A percentile compares a stretch with the other conserved stretches of the same genome.
phyloP scores from a whole-genome alignment of 805 yeast species.

The Saccharomyces jurei region DNA sequence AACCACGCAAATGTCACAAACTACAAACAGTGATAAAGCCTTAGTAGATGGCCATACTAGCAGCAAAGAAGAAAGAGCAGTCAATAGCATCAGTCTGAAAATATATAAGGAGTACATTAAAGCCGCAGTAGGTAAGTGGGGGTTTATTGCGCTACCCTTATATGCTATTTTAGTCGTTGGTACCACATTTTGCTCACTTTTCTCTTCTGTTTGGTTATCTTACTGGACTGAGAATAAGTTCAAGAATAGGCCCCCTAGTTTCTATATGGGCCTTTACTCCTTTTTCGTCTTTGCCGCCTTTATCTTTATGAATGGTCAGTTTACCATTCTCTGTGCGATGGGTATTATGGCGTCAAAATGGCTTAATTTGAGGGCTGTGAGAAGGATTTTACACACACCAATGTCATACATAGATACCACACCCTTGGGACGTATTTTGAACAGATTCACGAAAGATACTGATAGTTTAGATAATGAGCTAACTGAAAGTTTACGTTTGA shows the following conservation, averaged over 20 bases:
- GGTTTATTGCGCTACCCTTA: conserved; percentile 16
- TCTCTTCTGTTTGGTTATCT: conserved; percentile 57
- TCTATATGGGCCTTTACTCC: conserved; percentile 72
- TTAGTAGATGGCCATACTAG: conserved; percentile 33
- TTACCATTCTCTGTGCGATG: conserved; percentile 30
- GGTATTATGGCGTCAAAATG: conserved; percentile 46
- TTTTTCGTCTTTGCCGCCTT: conserved; percentile 44
- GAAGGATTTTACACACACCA: conserved; percentile 62
- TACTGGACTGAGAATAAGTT: conserved; percentile 69
- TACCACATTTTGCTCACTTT: conserved; percentile 26
- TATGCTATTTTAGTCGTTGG: conserved; percentile 19
- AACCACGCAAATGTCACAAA: conserved; percentile 8
- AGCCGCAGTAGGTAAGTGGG: conserved; percentile 46
- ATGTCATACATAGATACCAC: conserved; percentile 80
- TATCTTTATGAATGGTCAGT: conserved; percentile 35
- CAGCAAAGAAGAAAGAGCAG: conserved; percentile 50
- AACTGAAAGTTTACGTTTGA: conserved; percentile 57
- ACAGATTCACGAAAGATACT: conserved; percentile 81
- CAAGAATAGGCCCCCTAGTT: conserved; percentile 36
- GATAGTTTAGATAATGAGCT: conserved; percentile 78
- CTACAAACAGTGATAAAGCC: conserved; percentile 9
- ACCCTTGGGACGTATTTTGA: conserved; percentile 79
- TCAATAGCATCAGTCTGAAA: conserved; percentile 40
- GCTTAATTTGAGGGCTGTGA: conserved; percentile 55
- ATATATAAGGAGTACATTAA: conserved; percentile 46